Evolutionary conservation across 208 protist genomes (phyloP), one percentile per base, ranked within the genome.

Genomic region (Leishmania braziliensis): DNA sequence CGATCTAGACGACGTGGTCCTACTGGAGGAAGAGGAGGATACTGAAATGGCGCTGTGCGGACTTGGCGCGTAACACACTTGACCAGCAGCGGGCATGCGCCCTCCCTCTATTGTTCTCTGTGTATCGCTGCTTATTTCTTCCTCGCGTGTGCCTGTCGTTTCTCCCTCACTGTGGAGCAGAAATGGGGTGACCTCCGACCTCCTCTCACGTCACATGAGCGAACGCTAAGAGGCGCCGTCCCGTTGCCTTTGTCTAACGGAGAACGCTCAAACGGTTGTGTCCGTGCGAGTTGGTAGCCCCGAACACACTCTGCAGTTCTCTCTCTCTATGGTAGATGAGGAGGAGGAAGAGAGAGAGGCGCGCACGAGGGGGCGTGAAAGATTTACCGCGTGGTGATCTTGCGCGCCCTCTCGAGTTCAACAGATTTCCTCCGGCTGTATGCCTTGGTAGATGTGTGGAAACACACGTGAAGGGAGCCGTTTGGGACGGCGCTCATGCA

Each of bases 21-120:
- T 69, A n/a, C 36, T 33, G 51, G 74, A 66, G 2, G 76, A 80
- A 14, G 75, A 84, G 4, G 76, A 76, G 8, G 81, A 77, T 33
- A 80, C 77, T 10, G 81, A 81, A 23, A 81, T 78, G 71, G 70
- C 60, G 50, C 76, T 81, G 76, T 68, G 56, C 16, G 80, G 72
- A 39, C 66, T 79, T 75, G 80, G 75, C 9, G 63, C 63, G 46
- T 58, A 78, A 0, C 33, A 54, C 18, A 79, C 75, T 12, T 39
- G 39, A 0, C 56, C 75, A 75, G 10, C 3, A 58, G 10, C 26
- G 18, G 29, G n/a, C 33, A 43, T 72, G 33, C 6, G 66, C 2
- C 23, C 16, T 50, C 8, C 39, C 3, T 46, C 33, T 46, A 46
- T 16, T 8, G 39, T 8, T 50, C 8, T 51, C 16, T 72, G 4